Evolutionary conservation across 176 grass and related monocot species (phyloP).

Genomic region (Cenchrus purpureus): DNA sequence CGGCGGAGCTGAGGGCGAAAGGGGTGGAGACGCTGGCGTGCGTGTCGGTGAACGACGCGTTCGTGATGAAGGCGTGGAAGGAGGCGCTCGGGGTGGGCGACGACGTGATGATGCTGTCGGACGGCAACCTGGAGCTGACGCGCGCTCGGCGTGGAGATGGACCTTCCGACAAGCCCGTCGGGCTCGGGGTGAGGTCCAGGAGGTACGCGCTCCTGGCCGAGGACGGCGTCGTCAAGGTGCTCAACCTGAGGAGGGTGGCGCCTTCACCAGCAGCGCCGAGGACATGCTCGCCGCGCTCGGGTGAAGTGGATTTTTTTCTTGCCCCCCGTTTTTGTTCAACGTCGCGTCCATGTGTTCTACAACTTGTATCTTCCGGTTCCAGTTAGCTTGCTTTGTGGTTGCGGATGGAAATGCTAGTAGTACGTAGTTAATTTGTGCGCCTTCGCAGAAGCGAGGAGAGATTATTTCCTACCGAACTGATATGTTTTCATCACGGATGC

Average conservation of each 20-base stretch:
- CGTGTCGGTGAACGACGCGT: conserved; percentile 86
- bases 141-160: conserved; percentile 78
- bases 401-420: no score
- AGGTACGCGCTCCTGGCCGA: conserved; percentile 61
- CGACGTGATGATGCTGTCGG: conserved; percentile 61
- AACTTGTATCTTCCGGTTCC: no score
- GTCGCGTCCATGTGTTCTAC: no score
- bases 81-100: conserved; percentile 57
- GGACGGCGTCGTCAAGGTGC: conserved; percentile 47
- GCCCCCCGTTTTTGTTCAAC: no score
- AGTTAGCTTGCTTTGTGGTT: no score
- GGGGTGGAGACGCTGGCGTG: conserved; percentile 75
- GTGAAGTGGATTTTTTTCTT: background rate
- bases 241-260: conserved; percentile 51
- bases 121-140: conserved; percentile 76
- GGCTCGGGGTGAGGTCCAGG: conserved; percentile 68
- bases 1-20: conserved; percentile 57
- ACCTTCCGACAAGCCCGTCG: conserved; percentile 77
- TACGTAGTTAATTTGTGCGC: no score
- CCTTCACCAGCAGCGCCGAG: conserved; percentile 53
- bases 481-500: no score
- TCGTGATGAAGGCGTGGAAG: conserved; percentile 83
- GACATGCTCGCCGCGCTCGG: conserved; percentile 74
- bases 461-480: no score
- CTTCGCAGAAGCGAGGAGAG: no score